phyloP scores from a whole-genome alignment of 148 eudicot species.

The Heliamphora exappendiculata region DNA sequence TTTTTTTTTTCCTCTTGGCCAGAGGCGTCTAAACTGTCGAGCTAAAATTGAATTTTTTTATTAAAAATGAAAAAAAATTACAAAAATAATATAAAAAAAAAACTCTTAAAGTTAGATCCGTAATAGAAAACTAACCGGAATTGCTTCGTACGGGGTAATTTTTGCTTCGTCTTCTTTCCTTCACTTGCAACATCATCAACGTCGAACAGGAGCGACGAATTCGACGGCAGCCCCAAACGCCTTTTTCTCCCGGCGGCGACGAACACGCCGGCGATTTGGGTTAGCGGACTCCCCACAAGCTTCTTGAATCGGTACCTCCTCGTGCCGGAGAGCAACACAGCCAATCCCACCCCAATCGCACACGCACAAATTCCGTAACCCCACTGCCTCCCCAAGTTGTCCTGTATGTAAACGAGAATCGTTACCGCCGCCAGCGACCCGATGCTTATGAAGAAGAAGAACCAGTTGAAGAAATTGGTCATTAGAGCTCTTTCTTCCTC shows the following conservation, averaged over 20 bases:
- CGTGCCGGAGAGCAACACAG: background rate
- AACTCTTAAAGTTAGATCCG: too few relatives aligned
- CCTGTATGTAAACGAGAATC: conserved; percentile 50
- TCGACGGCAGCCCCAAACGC: conserved; percentile 6
- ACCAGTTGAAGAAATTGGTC: conserved; percentile 62
- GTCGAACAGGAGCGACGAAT: background rate
- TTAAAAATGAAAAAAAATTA: too few relatives aligned
- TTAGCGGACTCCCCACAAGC: conserved; percentile 7
- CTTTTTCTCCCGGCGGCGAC: conserved; percentile 10
- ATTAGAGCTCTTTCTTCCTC: conserved; percentile 32
- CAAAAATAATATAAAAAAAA: too few relatives aligned
- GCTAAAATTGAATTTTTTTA: too few relatives aligned
- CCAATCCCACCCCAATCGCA: background rate
- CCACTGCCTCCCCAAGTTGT: conserved; percentile 40
- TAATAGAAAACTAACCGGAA: conserved; percentile 45
- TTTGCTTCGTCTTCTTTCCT: conserved; percentile 41
- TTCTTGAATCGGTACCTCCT: conserved; percentile 6
- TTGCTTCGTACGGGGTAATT: conserved; percentile 63
- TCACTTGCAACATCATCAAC: background rate
- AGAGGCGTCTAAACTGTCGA: too few relatives aligned
- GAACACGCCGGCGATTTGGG: conserved; percentile 7
- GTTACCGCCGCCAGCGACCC: conserved; percentile 50
- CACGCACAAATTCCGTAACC: conserved; percentile 47
- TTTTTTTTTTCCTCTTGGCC: too few relatives aligned
- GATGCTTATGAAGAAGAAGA: conserved; percentile 48